Percentiles rank a stretch among this genome's conserved stretches.
These are phyloP conservation scores for Cyanidiococcus yangmingshanensis DNA, from an alignment of 23 red algal genomes.

Conservation along the genomic window DNA sequence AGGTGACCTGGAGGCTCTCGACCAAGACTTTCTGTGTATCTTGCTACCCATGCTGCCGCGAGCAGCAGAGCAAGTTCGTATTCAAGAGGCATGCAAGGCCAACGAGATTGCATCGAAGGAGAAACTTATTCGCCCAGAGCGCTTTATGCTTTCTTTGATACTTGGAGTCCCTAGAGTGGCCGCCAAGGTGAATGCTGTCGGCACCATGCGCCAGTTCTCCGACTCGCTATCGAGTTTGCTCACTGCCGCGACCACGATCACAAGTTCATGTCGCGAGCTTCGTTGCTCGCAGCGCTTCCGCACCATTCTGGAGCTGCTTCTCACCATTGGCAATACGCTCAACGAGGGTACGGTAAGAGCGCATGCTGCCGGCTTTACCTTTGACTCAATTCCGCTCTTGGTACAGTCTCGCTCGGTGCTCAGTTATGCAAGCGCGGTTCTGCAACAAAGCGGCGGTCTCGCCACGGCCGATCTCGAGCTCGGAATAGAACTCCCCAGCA, in stretches of 20 bases:
- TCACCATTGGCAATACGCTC: background rate
- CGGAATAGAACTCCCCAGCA: background rate
- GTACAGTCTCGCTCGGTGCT: background rate
- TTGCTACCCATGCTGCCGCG: background rate
- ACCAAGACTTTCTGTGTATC: background rate
- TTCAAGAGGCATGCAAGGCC: background rate
- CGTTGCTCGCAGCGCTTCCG: background rate
- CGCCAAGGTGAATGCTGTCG: background rate
- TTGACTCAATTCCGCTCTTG: background rate
- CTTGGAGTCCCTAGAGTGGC: background rate
- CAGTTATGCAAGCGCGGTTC: background rate
- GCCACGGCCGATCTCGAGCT: background rate
- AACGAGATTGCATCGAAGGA: background rate
- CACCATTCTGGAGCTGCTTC: background rate
- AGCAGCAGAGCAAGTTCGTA: background rate
- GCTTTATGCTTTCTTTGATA: background rate
- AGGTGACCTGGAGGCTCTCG: conserved; percentile 6
- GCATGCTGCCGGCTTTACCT: conserved; percentile 2
- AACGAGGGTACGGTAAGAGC: background rate
- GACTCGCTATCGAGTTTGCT: background rate
- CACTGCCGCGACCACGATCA: background rate
- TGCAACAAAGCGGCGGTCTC: background rate
- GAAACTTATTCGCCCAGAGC: background rate
- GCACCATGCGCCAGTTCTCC: background rate
- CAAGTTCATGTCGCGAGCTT: background rate